A percentile compares a stretch with the other conserved stretches of the same genome.
Evolutionary conservation across 1,284 basidiomycete genomes (phyloP).

Genomic region (Ceratobasidium sp.): DNA sequence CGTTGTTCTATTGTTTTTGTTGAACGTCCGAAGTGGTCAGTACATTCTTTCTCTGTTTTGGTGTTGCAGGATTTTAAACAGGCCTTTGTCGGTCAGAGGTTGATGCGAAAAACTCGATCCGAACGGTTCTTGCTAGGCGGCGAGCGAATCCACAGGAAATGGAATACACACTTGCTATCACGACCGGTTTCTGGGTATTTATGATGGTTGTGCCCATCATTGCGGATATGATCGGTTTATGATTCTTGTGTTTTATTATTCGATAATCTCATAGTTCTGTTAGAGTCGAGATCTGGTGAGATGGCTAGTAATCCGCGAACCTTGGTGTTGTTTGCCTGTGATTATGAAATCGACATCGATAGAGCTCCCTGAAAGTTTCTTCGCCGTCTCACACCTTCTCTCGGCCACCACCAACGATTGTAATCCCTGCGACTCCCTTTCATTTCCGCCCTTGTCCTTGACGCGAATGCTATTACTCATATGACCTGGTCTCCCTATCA

Average conservation of each 20-base stretch:
- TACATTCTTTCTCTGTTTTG: no score
- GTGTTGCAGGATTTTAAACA: neutral
- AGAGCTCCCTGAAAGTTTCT: conserved; percentile 2
- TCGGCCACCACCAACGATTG: neutral
- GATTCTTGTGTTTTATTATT: neutral
- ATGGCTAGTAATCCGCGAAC: no score
- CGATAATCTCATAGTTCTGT: neutral
- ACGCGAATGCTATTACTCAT: no score
- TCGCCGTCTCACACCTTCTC: neutral
- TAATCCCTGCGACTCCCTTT: neutral
- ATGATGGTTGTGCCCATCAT: conserved; percentile 27
- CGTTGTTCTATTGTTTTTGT: conserved; percentile 20
- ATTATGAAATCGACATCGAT: conserved; percentile 8
- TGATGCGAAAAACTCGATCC: conserved; percentile 14
- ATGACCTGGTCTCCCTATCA: no score
- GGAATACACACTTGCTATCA: conserved; percentile 36
- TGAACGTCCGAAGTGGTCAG: conserved; percentile 33
- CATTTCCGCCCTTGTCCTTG: neutral
- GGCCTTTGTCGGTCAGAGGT: conserved; percentile 24
- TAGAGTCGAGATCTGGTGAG: no score
- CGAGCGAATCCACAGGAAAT: conserved; percentile 36
- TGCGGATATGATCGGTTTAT: conserved; percentile 18
- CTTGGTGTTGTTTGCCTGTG: no score
- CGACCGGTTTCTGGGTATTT: conserved; percentile 30
- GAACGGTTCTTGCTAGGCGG: conserved; percentile 21